A percentile compares a stretch with the other conserved stretches of the same genome.
Evolutionary conservation across 768 basidiomycete species (phyloP).

Genomic region (Hygrocybe coccinea): DNA sequence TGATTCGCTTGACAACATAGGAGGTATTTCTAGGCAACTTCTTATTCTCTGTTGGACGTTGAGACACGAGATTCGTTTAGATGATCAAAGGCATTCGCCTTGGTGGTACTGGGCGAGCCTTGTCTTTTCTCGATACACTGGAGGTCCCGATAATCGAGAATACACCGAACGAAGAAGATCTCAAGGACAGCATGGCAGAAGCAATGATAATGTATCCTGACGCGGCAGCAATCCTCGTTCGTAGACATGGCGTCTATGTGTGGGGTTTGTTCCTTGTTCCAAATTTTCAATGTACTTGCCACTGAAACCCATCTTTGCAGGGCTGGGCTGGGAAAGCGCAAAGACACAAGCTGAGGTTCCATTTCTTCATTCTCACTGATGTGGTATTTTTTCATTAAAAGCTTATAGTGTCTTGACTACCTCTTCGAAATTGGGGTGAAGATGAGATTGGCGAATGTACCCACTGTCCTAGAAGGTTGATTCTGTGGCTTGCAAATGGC

Average conservation of each 20-base stretch:
- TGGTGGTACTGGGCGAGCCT: conserved; percentile 67
- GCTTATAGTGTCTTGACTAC: conserved; percentile 75
- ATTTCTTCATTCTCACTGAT: not conserved
- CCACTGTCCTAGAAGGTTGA: conserved; percentile 37
- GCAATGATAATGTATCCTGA: conserved; percentile 79
- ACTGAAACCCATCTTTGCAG: conserved; percentile 27
- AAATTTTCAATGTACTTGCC: conserved; percentile 5
- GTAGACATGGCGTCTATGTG: conserved; percentile 78
- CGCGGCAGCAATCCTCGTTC: conserved; percentile 71
- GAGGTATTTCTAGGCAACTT: not conserved
- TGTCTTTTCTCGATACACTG: conserved; percentile 82
- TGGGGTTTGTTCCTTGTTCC: conserved; percentile 53
- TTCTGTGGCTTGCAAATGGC: too few species aligned
- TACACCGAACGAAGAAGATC: conserved; percentile 84
- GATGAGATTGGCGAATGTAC: conserved; percentile 64
- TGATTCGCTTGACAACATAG: conserved; percentile 1
- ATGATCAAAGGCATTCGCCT: conserved; percentile 90
- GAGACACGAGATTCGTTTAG: conserved; percentile 28
- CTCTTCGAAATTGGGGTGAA: conserved; percentile 84
- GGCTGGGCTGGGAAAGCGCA: conserved; percentile 77
- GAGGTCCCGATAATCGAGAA: conserved; percentile 87
- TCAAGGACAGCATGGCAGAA: conserved; percentile 82
- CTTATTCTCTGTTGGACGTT: not conserved
- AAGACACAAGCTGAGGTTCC: conserved; percentile 80
- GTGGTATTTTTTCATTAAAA: conserved; percentile 8